These are phyloP conservation scores for Globisporangium spinosum DNA, from an alignment of 352 stramenopile genomes.

Conservation along the genomic window DNA sequence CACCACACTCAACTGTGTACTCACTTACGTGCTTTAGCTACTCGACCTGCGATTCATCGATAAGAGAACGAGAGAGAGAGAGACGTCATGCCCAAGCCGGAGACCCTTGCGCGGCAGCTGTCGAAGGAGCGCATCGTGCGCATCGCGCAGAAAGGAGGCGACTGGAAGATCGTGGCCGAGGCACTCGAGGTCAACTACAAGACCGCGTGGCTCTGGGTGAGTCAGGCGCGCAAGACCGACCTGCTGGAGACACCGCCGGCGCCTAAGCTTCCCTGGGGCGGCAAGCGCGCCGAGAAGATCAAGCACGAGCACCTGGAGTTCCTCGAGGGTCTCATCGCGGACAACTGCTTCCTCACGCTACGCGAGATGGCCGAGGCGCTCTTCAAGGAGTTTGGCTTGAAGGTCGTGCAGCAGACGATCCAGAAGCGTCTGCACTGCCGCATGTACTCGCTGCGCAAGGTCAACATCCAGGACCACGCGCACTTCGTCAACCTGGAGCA, in stretches of 20 bases:
- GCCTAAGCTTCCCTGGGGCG: constrained; percentile 16
- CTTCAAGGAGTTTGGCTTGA: constrained; percentile 16
- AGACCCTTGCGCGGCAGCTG: constrained; percentile 19
- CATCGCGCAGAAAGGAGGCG: constrained; percentile 21
- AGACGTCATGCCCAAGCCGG: constrained; percentile 16
- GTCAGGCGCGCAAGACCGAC: constrained; percentile 20
- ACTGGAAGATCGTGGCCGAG: constrained; percentile 21
- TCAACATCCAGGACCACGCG: not conserved
- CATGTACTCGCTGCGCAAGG: constrained; percentile 20
- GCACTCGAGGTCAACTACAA: constrained; percentile 24
- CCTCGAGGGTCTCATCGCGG: constrained; percentile 17
- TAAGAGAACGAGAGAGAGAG: not conserved
- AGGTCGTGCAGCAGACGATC: constrained; percentile 19
- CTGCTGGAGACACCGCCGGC: constrained; percentile 14
- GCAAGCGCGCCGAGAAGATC: constrained; percentile 24
- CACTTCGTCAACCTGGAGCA: constrained; percentile 6
- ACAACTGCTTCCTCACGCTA: constrained; percentile 22
- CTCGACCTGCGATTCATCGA: not conserved
- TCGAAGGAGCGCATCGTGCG: constrained; percentile 22
- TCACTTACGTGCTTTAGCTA: not conserved
- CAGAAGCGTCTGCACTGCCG: constrained; percentile 18
- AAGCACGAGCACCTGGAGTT: constrained; percentile 20
- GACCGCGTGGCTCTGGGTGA: constrained; percentile 24
- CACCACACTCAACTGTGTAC: not conserved
- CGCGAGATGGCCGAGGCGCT: constrained; percentile 20